A percentile compares a stretch with the other conserved stretches of the same genome.
These are phyloP conservation scores for Hibiscus syriacus DNA, from an alignment of 345 rosid genomes.

Conservation along the genomic window DNA sequence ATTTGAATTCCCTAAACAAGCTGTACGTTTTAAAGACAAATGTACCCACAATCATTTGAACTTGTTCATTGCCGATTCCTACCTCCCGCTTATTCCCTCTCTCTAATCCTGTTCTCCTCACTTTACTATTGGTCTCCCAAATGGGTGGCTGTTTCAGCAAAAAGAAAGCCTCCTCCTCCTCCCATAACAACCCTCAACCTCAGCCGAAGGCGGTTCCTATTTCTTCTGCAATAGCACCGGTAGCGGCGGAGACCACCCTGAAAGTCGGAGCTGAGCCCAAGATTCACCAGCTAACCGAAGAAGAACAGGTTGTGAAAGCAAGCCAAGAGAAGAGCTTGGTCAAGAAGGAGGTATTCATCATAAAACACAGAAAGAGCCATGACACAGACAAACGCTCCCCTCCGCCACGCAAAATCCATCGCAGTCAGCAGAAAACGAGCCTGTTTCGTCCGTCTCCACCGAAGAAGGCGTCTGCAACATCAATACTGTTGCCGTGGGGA, in stretches of 20 bases:
- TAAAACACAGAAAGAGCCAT: slow-evolving; percentile 78
- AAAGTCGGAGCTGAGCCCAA: background rate
- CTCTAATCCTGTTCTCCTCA: background rate
- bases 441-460: slow-evolving; percentile 9
- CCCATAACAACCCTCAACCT: slow-evolving; percentile 10
- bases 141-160: slow-evolving; percentile 63
- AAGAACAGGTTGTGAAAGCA: background rate
- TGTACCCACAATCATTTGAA: slow-evolving; percentile 1
- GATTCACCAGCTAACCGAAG: background rate
- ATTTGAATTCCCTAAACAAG: background rate
- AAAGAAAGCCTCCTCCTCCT: slow-evolving; percentile 28
- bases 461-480: slow-evolving; percentile 24
- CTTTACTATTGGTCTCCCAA: background rate
- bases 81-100: background rate
- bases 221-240: background rate
- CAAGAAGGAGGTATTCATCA: slow-evolving; percentile 42
- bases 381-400: slow-evolving; percentile 39
- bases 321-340: background rate
- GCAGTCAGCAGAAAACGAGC: background rate
- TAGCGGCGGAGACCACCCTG: background rate
- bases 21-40: slow-evolving; percentile 18
- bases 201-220: background rate
- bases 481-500: slow-evolving; percentile 20
- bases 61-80: no score
- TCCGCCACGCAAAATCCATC: slow-evolving; percentile 16